Base-by-base conservation (phyloP, 371 early-diverging fungal species). In the Apophysomyces elegans region DNA sequence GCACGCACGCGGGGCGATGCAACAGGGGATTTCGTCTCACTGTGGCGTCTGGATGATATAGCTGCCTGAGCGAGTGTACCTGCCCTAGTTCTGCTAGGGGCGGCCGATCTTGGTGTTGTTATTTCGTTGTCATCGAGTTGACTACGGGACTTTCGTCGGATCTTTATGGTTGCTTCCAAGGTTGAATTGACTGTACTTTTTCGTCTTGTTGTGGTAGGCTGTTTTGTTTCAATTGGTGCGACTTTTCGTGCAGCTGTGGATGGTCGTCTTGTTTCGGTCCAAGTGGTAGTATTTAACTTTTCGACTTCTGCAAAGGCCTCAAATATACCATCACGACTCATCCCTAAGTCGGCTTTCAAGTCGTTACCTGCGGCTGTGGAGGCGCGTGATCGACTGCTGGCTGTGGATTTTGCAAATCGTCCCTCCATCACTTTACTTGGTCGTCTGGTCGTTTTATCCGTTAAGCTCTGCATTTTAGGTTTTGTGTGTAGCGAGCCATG, bases 221-320 rank as follows among this genome's bases (percentile, higher is more conserved):
- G 60, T 44, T 21, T 50, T 13, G 64, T 63, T 41, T 63, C 56
- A 50, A 54, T 12, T n/a, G 41, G 5, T 13, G 41, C 41, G 13
- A 44, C 32, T 56, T 38, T 45, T 36, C 35, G 35, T 26, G 65
- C 35, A 38, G 54, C 61, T 38, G 57, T 41, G 1, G 18, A 21
- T 59, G 43, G 37, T 7, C 39, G 58, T 59, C 50, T 73, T 39
- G 13, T 62, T 61, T 60, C 54, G 54, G n/a, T 50, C 54, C 54
- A 50, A 9, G 54, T 50, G 54, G 32, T 26, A 2, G 54, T 0
- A 32, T 50, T 21, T 26, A 50, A 11, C 21, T 70, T 64, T 35
- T 72, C 75, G 6, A 67, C 63, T 61, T 76, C 73, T 16, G 69
- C 73, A 67, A 74, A 76, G 38, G 73, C 74, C 37, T 73, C 75